These are phyloP conservation scores for Leishmania major DNA, from an alignment of 208 protist genomes.

Conservation along the genomic window DNA sequence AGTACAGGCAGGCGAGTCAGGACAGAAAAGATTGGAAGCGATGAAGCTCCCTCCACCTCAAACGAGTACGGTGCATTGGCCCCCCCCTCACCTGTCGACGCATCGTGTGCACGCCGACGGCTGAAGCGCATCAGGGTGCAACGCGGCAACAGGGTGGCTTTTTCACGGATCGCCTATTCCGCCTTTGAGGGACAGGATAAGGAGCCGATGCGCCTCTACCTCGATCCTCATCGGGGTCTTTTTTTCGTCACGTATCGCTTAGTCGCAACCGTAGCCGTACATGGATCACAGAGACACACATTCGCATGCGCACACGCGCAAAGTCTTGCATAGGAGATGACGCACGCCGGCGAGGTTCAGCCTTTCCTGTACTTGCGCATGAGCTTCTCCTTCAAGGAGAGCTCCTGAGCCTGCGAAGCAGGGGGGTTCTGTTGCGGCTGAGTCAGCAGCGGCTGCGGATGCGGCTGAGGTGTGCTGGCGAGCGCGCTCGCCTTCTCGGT, in stretches of 20 bases:
- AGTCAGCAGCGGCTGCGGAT: not conserved
- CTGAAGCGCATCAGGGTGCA: not conserved
- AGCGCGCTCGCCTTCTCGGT: not conserved
- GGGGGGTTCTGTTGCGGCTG: not conserved
- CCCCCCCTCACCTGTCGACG: not conserved
- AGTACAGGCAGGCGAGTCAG: not conserved
- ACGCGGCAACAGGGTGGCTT: not conserved
- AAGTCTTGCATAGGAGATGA: not conserved
- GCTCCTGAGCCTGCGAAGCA: not conserved
- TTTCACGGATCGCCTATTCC: not conserved
- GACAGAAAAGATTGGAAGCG: not conserved
- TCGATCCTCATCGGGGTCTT: not conserved
- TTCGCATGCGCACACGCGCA: not conserved
- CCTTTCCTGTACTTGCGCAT: conserved; percentile 53
- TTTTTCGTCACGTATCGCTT: not conserved
- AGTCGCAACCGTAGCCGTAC: not conserved
- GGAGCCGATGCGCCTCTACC: not conserved
- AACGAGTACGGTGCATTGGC: not conserved
- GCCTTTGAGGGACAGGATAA: not conserved
- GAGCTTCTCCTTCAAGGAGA: conserved; percentile 64
- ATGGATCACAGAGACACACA: not conserved
- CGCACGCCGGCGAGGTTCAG: not conserved
- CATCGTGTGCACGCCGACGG: not conserved
- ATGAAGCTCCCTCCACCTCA: not conserved
- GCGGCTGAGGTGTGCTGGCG: not conserved